Evolutionary conservation across 345 rosid genomes (phyloP).

Genomic region (Euclidium syriacum): DNA sequence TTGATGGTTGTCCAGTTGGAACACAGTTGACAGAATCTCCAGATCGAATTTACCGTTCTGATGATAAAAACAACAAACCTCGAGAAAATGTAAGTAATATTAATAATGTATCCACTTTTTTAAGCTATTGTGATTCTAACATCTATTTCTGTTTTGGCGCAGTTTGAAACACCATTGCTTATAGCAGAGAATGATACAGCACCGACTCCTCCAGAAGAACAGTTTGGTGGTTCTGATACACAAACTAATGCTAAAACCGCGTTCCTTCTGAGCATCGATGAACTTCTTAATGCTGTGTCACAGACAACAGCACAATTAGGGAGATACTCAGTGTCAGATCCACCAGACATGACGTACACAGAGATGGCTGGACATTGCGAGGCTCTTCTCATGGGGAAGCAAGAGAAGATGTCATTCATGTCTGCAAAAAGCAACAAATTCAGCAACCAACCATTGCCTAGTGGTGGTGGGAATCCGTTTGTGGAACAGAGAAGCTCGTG

Average conservation of each 20-base stretch:
- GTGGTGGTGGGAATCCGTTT: conserved; percentile 40
- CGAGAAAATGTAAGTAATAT: conserved; percentile 14
- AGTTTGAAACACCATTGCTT: conserved; percentile 43
- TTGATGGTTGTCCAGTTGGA: conserved; percentile 59
- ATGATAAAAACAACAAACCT: conserved; percentile 28
- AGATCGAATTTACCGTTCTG: conserved; percentile 28
- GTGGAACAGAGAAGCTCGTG: conserved; percentile 26
- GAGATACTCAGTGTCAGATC: conserved; percentile 48
- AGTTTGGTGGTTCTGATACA: conserved; percentile 28
- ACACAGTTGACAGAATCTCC: conserved; percentile 43
- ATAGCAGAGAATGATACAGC: conserved; percentile 31
- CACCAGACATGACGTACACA: conserved; percentile 52
- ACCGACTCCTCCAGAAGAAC: conserved; percentile 36
- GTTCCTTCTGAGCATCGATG: conserved; percentile 50
- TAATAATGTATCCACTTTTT: neutral
- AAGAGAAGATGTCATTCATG: conserved; percentile 62
- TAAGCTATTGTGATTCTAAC: conserved; percentile 14
- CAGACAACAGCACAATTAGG: conserved; percentile 54
- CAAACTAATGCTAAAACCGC: conserved; percentile 28
- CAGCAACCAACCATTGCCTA: conserved; percentile 17
- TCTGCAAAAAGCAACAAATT: conserved; percentile 35
- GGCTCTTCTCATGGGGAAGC: conserved; percentile 60
- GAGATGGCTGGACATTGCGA: conserved; percentile 77
- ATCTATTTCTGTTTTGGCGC: neutral
- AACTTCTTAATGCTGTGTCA: conserved; percentile 52